Conservation (phyloP, 768 basidiomycete genomes). For the Suillus occidentalis region DNA sequence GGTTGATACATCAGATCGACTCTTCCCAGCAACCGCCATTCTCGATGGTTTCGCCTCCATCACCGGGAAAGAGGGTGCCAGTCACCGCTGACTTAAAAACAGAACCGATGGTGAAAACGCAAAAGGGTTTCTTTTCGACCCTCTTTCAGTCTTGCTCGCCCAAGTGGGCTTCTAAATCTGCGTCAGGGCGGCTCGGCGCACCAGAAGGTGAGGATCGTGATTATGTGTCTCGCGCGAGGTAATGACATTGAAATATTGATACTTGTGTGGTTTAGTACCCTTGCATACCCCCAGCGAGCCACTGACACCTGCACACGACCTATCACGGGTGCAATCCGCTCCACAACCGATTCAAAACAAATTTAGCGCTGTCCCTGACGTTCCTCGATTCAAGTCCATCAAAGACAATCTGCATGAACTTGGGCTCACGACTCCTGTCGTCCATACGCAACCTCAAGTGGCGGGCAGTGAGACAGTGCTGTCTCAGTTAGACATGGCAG, state of each 20-base stretch:
- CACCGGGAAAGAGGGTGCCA: background rate
- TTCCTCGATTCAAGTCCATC: constrained; percentile 4
- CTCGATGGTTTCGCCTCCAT: background rate
- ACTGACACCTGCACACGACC: background rate
- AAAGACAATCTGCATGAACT: constrained; percentile 8
- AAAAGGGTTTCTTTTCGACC: background rate
- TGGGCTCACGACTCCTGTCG: constrained; percentile 3
- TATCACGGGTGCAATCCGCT: background rate
- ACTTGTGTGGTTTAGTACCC: background rate
- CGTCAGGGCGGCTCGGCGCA: background rate
- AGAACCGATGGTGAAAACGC: background rate
- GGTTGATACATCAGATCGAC: background rate
- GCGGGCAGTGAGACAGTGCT: background rate
- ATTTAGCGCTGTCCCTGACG: background rate
- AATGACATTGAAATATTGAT: background rate
- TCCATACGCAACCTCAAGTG: constrained; percentile 1
- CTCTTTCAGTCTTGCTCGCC: background rate
- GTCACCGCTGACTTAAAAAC: no score
- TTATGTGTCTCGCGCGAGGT: background rate
- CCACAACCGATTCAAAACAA: background rate
- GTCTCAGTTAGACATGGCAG: background rate
- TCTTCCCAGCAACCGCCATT: background rate
- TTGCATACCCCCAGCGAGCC: background rate
- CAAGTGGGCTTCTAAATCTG: background rate
- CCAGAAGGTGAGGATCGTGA: background rate